Conservation (phyloP, 2,329 filamentous ascomycete genomes). For the Orbilia oligospora region DNA sequence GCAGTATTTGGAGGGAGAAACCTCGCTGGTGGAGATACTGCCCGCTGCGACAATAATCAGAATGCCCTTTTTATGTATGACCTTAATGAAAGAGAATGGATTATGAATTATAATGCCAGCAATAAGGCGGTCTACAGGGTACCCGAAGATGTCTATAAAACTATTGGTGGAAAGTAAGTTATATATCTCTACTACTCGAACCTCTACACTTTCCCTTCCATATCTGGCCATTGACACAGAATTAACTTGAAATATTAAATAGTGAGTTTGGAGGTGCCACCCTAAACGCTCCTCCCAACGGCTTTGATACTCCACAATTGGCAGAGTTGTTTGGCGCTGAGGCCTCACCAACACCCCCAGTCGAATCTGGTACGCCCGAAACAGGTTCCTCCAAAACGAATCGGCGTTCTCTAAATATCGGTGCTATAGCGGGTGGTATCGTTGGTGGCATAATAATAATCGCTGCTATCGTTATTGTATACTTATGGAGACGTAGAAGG, state of each 20-base stretch:
- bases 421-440: not conserved
- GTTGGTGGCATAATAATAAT: not conserved
- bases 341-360: not conserved
- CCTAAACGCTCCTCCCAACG: constrained; percentile 18
- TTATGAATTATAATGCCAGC: constrained; percentile 18
- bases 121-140: constrained; percentile 23
- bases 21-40: constrained; percentile 27
- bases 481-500: not conserved
- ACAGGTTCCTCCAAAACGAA: not conserved
- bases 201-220: not conserved
- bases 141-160: constrained; percentile 19
- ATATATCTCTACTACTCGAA: not conserved
- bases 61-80: constrained; percentile 47
- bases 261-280: constrained; percentile 33
- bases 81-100: constrained; percentile 35
- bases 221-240: not conserved
- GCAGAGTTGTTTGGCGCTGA: constrained; percentile 21
- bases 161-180: constrained; percentile 40
- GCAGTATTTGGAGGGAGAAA: constrained; percentile 39
- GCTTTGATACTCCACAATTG: constrained; percentile 25
- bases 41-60: constrained; percentile 31
- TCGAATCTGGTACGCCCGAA: not conserved
- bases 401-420: not conserved
- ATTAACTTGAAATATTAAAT: not conserved
- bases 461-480: not conserved